phyloP scores from a whole-genome alignment of 2,329 filamentous ascomycete genomes.

The Beauveria pseudobassiana region DNA sequence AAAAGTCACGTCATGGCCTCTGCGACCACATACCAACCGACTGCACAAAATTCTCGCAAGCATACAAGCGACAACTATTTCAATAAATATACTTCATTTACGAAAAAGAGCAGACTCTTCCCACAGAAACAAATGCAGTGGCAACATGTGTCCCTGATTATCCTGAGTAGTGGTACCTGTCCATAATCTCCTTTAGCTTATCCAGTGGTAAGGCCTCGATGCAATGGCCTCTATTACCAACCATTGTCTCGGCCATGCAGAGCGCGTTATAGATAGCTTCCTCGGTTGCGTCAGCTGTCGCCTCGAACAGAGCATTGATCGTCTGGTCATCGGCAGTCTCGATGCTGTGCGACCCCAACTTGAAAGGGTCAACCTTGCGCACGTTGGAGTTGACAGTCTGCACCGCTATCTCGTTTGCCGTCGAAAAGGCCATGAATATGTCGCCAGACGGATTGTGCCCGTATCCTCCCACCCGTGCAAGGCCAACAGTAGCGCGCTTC shows the following conservation, averaged over 20 bases:
- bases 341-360: slow-evolving; percentile 27
- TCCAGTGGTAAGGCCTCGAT: slow-evolving; percentile 40
- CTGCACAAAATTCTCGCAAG: too few relatives aligned
- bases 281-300: slow-evolving; percentile 50
- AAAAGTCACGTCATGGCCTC: neutral
- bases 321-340: slow-evolving; percentile 47
- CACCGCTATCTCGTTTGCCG: slow-evolving; percentile 38
- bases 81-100: too few relatives aligned
- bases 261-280: slow-evolving; percentile 56
- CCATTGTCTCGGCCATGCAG: slow-evolving; percentile 49
- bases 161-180: slow-evolving; percentile 21
- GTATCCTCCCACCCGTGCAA: slow-evolving; percentile 50
- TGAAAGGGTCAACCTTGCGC: slow-evolving; percentile 32
- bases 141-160: neutral
- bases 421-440: slow-evolving; percentile 57
- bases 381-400: slow-evolving; percentile 29
- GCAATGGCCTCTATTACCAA: slow-evolving; percentile 37
- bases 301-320: slow-evolving; percentile 53
- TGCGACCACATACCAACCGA: too few relatives aligned
- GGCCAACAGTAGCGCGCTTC: slow-evolving; percentile 50
- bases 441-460: slow-evolving; percentile 55
- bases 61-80: too few relatives aligned
- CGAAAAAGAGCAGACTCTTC: neutral
- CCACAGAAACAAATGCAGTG: too few relatives aligned
- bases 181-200: slow-evolving; percentile 34